Percentiles rank a stretch among this genome's conserved stretches.
Evolutionary conservation across 2,329 filamentous ascomycete genomes (phyloP).

Genomic region (Lasiodiplodia sp.): DNA sequence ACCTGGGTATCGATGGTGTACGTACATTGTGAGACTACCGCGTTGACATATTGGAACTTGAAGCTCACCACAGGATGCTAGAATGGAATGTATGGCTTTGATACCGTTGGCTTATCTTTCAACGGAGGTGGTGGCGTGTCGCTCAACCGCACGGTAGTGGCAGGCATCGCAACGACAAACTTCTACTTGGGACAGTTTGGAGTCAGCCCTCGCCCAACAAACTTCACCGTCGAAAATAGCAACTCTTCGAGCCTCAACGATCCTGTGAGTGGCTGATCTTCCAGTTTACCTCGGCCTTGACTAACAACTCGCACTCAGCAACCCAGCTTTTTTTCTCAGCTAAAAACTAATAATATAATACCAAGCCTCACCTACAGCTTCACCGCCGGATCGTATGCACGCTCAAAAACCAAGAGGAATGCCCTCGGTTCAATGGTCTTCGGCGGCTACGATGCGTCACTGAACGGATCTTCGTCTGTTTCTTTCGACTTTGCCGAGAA

Average conservation of each 20-base stretch:
- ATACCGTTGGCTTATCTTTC: constrained; percentile 43
- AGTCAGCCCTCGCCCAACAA: constrained; percentile 45
- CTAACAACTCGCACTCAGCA: not conserved
- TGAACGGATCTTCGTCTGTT: constrained; percentile 42
- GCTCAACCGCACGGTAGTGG: constrained; percentile 46
- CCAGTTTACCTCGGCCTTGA: not conserved
- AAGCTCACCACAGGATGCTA: not conserved
- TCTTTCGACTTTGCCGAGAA: constrained; percentile 32
- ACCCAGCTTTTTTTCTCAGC: constrained; percentile 13
- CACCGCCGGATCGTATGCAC: constrained; percentile 17
- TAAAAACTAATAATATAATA: not conserved
- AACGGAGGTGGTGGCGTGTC: constrained; percentile 36
- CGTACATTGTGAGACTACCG: not conserved
- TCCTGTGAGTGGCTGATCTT: constrained; percentile 1
- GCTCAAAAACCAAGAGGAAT: not conserved
- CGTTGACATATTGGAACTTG: not conserved
- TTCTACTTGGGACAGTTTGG: constrained; percentile 51
- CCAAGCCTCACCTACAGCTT: constrained; percentile 18
- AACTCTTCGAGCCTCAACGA: constrained; percentile 39
- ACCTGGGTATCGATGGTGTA: constrained; percentile 14
- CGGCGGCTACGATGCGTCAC: constrained; percentile 52
- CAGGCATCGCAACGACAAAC: constrained; percentile 42
- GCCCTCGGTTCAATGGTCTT: constrained; percentile 39
- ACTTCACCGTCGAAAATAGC: constrained; percentile 48
- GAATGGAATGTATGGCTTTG: constrained; percentile 46